Conservation (phyloP, 768 basidiomycete genomes). For the Psilocybe azurescens region DNA sequence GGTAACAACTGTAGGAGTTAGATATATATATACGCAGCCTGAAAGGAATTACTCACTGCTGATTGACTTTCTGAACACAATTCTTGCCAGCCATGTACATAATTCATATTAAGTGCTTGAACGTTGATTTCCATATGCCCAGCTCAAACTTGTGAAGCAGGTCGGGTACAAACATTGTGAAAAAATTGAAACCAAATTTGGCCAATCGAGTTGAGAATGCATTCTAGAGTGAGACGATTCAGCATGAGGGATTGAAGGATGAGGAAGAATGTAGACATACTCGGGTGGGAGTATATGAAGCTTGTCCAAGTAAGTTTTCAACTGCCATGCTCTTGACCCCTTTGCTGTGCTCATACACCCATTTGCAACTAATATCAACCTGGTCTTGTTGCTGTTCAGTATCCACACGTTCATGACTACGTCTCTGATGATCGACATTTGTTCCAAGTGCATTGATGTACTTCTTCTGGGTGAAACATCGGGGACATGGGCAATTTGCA, state of each 20-base stretch:
- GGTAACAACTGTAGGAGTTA: neutral
- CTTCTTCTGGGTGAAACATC: constrained; percentile 25
- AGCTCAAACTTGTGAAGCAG: constrained; percentile 47
- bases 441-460: constrained; percentile 29
- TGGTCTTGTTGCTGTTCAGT: neutral
- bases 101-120: constrained; percentile 40
- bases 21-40: neutral
- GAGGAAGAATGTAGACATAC: constrained; percentile 20
- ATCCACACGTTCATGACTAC: constrained; percentile 15
- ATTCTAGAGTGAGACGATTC: constrained; percentile 27
- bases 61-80: constrained; percentile 19
- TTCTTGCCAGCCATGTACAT: constrained; percentile 25
- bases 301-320: constrained; percentile 20
- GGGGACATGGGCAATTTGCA: constrained; percentile 39
- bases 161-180: constrained; percentile 36
- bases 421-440: constrained; percentile 17
- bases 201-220: constrained; percentile 32
- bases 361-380: constrained; percentile 23
- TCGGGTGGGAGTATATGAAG: constrained; percentile 27
- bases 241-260: neutral
- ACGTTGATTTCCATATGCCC: constrained; percentile 41
- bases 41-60: neutral
- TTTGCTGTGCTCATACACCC: constrained; percentile 26
- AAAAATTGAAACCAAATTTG: constrained; percentile 30
- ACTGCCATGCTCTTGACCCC: constrained; percentile 24